phyloP scores from a whole-genome alignment of 2,329 filamentous ascomycete genomes.

The Calonectria ilicicola region DNA sequence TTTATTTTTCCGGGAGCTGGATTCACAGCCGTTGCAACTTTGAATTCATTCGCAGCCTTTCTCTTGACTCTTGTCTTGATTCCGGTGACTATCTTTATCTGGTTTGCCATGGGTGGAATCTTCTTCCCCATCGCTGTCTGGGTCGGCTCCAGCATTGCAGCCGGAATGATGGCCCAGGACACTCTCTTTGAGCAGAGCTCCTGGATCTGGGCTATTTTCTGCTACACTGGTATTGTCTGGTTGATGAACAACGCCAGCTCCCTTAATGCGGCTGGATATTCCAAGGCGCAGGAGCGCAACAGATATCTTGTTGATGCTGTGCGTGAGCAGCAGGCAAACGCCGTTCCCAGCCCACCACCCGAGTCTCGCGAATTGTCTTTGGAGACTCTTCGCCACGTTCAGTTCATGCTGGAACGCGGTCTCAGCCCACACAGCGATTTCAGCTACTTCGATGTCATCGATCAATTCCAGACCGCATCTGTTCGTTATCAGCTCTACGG shows the following conservation, averaged over 20 bases:
- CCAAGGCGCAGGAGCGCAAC: conserved; percentile 26
- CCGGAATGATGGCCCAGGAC: conserved; percentile 17
- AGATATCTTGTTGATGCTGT: conserved; percentile 24
- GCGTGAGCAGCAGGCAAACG: conserved; percentile 17
- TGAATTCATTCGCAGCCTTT: conserved; percentile 2
- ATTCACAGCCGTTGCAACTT: conserved; percentile 22
- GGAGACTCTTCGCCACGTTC: conserved; percentile 22
- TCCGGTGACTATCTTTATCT: conserved; percentile 23
- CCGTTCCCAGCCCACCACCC: conserved; percentile 4
- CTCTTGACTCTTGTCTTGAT: conserved; percentile 12
- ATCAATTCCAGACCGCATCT: conserved; percentile 40
- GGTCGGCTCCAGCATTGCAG: conserved; percentile 10
- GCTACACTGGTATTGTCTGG: conserved; percentile 25
- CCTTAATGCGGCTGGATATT: conserved; percentile 23
- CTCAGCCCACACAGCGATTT: conserved; percentile 30
- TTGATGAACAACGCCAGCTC: conserved; percentile 24
- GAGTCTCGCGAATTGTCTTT: conserved; percentile 14
- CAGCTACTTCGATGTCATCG: conserved; percentile 37
- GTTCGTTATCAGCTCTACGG: conserved; percentile 41
- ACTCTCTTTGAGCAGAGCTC: conserved; percentile 8
- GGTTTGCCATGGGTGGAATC: conserved; percentile 28
- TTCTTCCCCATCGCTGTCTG: conserved; percentile 25
- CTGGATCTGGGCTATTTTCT: conserved; percentile 15
- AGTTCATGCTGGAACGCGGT: conserved; percentile 34
- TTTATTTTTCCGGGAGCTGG: conserved; percentile 27